A percentile compares a stretch with the other conserved stretches of the same genome.
Evolutionary conservation across 176 grass and related monocot genomes (phyloP).

Genomic region (Bothriochloa decipiens): DNA sequence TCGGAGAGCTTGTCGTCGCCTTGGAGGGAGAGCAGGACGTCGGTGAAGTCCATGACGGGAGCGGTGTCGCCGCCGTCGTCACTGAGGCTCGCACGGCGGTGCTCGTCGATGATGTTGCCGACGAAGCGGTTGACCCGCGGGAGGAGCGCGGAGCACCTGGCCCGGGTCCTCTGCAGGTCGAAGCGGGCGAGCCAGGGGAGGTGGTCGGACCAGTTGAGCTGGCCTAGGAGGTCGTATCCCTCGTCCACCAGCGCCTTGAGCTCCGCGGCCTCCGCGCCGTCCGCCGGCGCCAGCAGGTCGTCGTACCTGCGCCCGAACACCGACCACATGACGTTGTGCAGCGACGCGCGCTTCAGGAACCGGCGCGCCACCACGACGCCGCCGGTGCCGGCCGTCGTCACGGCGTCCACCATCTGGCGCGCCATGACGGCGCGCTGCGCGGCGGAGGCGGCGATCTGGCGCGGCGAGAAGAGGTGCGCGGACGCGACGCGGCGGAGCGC

Average conservation of each 20-base stretch:
- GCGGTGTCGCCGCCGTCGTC: neutral
- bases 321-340: slow-evolving; percentile 82
- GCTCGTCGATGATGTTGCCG: slow-evolving; percentile 64
- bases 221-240: slow-evolving; percentile 71
- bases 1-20: slow-evolving; percentile 68
- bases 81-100: slow-evolving; percentile 29
- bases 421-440: slow-evolving; percentile 58
- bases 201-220: slow-evolving; percentile 89
- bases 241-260: slow-evolving; percentile 70
- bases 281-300: neutral
- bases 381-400: neutral
- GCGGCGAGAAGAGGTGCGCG: slow-evolving; percentile 70
- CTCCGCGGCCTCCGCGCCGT: slow-evolving; percentile 55
- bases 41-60: slow-evolving; percentile 58
- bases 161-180: slow-evolving; percentile 56
- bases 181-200: slow-evolving; percentile 53
- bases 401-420: slow-evolving; percentile 57
- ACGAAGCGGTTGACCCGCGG: slow-evolving; percentile 68
- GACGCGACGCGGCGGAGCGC: slow-evolving; percentile 70
- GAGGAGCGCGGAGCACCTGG: slow-evolving; percentile 62
- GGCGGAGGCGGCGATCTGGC: slow-evolving; percentile 59
- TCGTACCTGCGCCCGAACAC: slow-evolving; percentile 70
- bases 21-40: slow-evolving; percentile 70
- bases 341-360: slow-evolving; percentile 64
- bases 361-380: slow-evolving; percentile 23